phyloP scores from a whole-genome alignment of 768 basidiomycete genomes.

The Suillus subaureus region DNA sequence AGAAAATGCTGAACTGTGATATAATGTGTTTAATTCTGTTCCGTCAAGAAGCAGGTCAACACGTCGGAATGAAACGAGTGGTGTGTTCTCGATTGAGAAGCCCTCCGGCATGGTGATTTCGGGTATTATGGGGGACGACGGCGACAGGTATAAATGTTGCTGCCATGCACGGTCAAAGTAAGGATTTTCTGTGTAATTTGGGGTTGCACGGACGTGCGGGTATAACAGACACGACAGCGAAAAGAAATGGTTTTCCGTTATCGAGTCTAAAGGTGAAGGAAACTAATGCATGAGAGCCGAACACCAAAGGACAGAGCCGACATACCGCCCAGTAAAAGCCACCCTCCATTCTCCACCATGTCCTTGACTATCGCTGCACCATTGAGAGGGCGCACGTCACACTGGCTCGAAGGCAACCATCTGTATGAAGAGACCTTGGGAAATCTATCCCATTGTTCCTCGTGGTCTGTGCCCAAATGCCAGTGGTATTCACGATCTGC shows the following conservation, averaged over 20 bases:
- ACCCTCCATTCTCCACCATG: constrained; percentile 69
- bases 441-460: constrained; percentile 52
- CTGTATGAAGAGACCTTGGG: constrained; percentile 52
- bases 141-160: constrained; percentile 63
- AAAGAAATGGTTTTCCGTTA: constrained; percentile 75
- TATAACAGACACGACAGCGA: constrained; percentile 67
- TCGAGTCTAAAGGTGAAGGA: constrained; percentile 48
- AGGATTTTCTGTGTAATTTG: constrained; percentile 55
- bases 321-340: constrained; percentile 67
- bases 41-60: constrained; percentile 59
- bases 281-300: neutral
- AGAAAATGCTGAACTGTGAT: constrained; percentile 31
- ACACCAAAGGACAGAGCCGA: neutral
- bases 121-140: constrained; percentile 41
- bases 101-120: constrained; percentile 47
- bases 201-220: constrained; percentile 68
- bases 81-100: constrained; percentile 59
- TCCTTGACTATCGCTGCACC: constrained; percentile 50
- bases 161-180: constrained; percentile 67
- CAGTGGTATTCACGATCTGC: constrained; percentile 62
- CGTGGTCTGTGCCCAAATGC: constrained; percentile 60
- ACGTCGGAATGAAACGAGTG: constrained; percentile 66
- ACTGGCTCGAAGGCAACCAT: constrained; percentile 53
- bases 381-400: constrained; percentile 45
- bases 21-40: constrained; percentile 49